These are phyloP conservation scores for Cyberlindnera lachancei DNA, from an alignment of 805 yeast species.

Conservation along the genomic window DNA sequence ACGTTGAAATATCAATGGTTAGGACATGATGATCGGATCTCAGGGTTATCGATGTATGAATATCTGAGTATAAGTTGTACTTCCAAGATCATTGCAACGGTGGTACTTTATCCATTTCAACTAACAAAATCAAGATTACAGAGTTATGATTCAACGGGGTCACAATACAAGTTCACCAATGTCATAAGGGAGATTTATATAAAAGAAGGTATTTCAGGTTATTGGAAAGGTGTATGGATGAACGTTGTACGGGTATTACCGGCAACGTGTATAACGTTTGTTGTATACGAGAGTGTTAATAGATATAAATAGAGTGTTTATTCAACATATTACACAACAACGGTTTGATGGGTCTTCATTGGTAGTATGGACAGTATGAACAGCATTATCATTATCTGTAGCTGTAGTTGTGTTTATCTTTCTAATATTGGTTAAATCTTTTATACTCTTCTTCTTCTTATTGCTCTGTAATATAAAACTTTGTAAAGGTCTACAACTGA, in stretches of 20 bases:
- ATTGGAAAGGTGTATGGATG: conserved; percentile 78
- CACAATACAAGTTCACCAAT: conserved; percentile 20
- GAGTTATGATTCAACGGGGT: conserved; percentile 28
- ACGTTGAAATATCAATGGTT: conserved; percentile 45
- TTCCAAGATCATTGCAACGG: conserved; percentile 63
- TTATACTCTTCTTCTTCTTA: not conserved
- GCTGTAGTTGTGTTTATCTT: not conserved
- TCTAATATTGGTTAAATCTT: not conserved
- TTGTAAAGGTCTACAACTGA: conserved; percentile 2
- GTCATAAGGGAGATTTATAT: conserved; percentile 34
- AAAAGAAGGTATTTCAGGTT: conserved; percentile 54
- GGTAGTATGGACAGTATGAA: not conserved
- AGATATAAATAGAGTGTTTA: conserved; percentile 2
- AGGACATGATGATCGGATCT: conserved; percentile 16
- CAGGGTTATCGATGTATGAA: conserved; percentile 38
- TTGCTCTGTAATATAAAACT: too few relatives aligned
- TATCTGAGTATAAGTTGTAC: conserved; percentile 59
- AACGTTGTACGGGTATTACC: conserved; percentile 82
- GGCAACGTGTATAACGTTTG: conserved; percentile 85
- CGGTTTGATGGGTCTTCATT: too few relatives aligned
- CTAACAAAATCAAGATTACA: conserved; percentile 75
- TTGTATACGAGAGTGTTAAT: conserved; percentile 66
- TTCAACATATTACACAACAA: not conserved
- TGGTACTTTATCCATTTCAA: conserved; percentile 76
- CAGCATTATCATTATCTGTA: not conserved